Conservation (phyloP, 169 alveolate genomes). For the Plasmodium vinckei region DNA sequence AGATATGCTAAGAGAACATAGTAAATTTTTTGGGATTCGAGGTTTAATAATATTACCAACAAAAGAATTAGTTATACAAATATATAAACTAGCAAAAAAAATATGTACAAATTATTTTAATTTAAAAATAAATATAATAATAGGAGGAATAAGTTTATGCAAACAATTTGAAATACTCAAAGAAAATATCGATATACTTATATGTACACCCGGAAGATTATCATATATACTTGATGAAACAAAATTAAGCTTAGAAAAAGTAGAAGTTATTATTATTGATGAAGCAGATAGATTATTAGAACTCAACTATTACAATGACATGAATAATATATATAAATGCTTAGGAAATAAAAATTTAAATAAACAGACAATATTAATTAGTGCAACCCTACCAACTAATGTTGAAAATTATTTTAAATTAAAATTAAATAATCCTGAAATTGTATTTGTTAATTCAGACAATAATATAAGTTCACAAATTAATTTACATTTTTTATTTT, state of each 20-base stretch:
- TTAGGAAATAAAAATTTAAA: slow-evolving; percentile 87
- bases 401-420: slow-evolving; percentile 92
- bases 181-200: slow-evolving; percentile 95
- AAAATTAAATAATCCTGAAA: slow-evolving; percentile 93
- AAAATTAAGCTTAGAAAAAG: slow-evolving; percentile 89
- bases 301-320: slow-evolving; percentile 93
- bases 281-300: slow-evolving; percentile 97
- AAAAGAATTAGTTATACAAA: slow-evolving; percentile 94
- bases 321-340: slow-evolving; percentile 86
- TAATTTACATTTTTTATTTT: slow-evolving; percentile 76
- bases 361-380: slow-evolving; percentile 91
- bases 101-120: slow-evolving; percentile 88
- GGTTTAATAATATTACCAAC: slow-evolving; percentile 95
- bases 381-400: slow-evolving; percentile 96
- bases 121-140: slow-evolving; percentile 90
- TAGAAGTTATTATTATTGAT: slow-evolving; percentile 93
- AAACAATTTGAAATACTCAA: slow-evolving; percentile 94
- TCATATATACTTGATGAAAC: slow-evolving; percentile 93
- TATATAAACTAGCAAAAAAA: slow-evolving; percentile 83
- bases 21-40: slow-evolving; percentile 94
- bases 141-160: slow-evolving; percentile 96
- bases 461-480: slow-evolving; percentile 86
- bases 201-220: slow-evolving; percentile 97
- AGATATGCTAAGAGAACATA: slow-evolving; percentile 91
- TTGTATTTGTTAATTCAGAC: slow-evolving; percentile 90